These are phyloP conservation scores for Plenodomus biglobosus DNA, from an alignment of 2,329 filamentous ascomycete species.

Conservation along the genomic window DNA sequence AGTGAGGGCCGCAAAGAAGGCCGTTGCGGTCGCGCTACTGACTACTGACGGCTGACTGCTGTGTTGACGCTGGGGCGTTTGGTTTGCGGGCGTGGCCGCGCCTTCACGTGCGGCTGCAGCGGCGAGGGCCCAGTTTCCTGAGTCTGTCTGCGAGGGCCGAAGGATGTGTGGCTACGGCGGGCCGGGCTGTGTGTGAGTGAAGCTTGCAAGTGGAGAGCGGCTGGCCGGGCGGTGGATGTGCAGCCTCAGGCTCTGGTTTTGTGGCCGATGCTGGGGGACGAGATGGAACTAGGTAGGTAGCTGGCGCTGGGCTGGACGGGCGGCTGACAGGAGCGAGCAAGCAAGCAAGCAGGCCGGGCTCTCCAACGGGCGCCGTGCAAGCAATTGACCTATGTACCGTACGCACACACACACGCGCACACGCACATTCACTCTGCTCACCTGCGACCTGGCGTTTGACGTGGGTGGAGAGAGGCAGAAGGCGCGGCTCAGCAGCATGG, in stretches of 20 bases:
- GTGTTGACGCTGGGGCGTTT: background rate
- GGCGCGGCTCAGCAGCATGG: conserved; percentile 27
- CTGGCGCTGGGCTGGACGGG: background rate
- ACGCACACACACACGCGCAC: background rate
- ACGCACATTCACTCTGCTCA: background rate
- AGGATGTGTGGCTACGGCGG: background rate
- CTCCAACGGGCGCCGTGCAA: too few relatives aligned
- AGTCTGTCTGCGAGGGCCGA: background rate
- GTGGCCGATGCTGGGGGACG: background rate
- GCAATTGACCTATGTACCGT: too few relatives aligned
- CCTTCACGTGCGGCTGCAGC: background rate
- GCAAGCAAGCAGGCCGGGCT: too few relatives aligned
- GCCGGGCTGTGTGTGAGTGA: background rate
- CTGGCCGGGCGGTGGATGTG: too few relatives aligned
- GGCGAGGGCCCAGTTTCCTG: background rate
- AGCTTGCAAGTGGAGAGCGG: background rate
- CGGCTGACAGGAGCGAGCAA: background rate
- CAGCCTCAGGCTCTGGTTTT: conserved; percentile 1
- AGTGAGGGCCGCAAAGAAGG: background rate
- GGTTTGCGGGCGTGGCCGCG: too few relatives aligned
- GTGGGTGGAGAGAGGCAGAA: conserved; percentile 32
- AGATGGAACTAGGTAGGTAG: background rate
- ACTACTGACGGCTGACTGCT: too few relatives aligned
- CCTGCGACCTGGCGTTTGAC: conserved; percentile 19
- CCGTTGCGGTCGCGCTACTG: background rate